These are phyloP conservation scores for Phytophthora chlamydospora DNA, from an alignment of 352 stramenopile species.

Conservation along the genomic window DNA sequence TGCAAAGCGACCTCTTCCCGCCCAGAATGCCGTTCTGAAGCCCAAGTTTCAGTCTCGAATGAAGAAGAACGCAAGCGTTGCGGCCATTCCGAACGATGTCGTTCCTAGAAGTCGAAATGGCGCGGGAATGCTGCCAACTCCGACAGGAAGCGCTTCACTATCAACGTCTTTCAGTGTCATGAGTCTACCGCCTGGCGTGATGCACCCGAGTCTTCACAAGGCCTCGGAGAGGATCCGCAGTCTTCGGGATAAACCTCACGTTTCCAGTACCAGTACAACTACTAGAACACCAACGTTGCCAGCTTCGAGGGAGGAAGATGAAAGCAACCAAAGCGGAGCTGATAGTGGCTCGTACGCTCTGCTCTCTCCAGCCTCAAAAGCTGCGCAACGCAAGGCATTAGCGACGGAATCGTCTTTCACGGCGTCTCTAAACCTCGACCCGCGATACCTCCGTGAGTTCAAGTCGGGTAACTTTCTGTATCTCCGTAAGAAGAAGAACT, in stretches of 20 bases:
- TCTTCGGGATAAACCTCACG: constrained; percentile 42
- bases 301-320: constrained; percentile 28
- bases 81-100: constrained; percentile 26
- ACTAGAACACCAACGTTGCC: constrained; percentile 16
- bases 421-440: constrained; percentile 75
- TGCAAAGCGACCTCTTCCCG: constrained; percentile 5
- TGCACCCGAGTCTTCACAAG: constrained; percentile 64
- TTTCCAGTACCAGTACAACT: constrained; percentile 18
- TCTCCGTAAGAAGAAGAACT: constrained; percentile 64
- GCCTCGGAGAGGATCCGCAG: constrained; percentile 64
- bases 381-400: constrained; percentile 32
- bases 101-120: neutral
- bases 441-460: constrained; percentile 78
- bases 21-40: constrained; percentile 37
- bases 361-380: constrained; percentile 39
- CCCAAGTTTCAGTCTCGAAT: constrained; percentile 49
- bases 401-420: constrained; percentile 62
- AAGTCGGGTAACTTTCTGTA: constrained; percentile 85
- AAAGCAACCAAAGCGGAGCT: constrained; percentile 17
- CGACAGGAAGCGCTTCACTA: neutral
- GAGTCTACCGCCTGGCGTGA: constrained; percentile 31
- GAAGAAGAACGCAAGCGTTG: constrained; percentile 57
- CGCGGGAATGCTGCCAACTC: neutral
- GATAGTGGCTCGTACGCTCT: constrained; percentile 11
- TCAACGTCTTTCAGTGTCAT: constrained; percentile 44